phyloP scores from a whole-genome alignment of 305 asterid species.

The Rubia balearica region DNA sequence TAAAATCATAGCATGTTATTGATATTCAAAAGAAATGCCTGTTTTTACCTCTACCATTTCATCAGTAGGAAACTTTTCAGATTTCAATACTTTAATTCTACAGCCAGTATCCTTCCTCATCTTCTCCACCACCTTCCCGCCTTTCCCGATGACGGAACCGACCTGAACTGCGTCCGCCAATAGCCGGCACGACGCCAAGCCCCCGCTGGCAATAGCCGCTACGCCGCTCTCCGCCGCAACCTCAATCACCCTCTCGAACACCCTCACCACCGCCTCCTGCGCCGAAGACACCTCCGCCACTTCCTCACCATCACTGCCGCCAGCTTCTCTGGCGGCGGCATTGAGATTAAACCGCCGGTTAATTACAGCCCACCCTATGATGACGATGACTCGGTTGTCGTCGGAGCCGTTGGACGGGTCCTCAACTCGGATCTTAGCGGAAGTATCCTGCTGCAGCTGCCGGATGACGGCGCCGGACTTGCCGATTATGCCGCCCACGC shows the following conservation, averaged over 20 bases:
- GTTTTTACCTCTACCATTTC: conserved; percentile 62
- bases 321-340: conserved; percentile 3
- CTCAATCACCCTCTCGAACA: conserved; percentile 65
- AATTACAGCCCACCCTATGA: conserved; percentile 33
- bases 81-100: conserved; percentile 42
- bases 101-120: conserved; percentile 64
- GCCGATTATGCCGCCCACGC: conserved; percentile 67
- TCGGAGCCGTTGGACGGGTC: conserved; percentile 30
- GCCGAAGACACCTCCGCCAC: conserved; percentile 54
- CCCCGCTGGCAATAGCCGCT: conserved; percentile 28
- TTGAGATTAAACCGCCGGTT: conserved; percentile 2
- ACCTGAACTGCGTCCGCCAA: conserved; percentile 46
- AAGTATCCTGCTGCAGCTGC: conserved; percentile 50
- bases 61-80: conserved; percentile 35
- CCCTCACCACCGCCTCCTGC: conserved; percentile 64
- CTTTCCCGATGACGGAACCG: conserved; percentile 67
- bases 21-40: not conserved
- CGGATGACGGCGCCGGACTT: conserved; percentile 62
- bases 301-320: conserved; percentile 17
- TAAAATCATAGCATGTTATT: not conserved
- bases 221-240: conserved; percentile 57
- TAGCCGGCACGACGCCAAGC: conserved; percentile 48
- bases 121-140: conserved; percentile 59
- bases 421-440: conserved; percentile 50
- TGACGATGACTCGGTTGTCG: conserved; percentile 47